Conservation (phyloP, 805 yeast species). For the Phaffomyces thermotolerans region DNA sequence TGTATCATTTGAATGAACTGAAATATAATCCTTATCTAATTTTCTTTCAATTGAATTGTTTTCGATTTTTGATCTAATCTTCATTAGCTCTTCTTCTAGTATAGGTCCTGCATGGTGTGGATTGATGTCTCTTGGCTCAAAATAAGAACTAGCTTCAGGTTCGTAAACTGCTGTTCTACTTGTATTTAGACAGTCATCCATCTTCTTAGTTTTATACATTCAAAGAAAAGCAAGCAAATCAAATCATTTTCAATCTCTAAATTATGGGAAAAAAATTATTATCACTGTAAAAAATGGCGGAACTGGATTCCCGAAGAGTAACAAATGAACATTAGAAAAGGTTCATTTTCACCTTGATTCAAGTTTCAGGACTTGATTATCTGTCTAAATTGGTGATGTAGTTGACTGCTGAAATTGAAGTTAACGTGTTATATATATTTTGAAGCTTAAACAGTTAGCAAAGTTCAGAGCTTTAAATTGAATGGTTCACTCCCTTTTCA, state of each 20-base stretch:
- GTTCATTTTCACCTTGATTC: too few species aligned
- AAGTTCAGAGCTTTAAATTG: not conserved
- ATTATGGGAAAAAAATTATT: not conserved
- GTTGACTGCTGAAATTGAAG: too few species aligned
- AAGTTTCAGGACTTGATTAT: too few species aligned
- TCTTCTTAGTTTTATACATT: not conserved
- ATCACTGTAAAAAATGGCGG: too few species aligned
- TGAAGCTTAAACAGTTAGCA: not conserved
- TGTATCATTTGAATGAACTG: not conserved
- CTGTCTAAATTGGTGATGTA: too few species aligned
- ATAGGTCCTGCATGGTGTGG: not conserved
- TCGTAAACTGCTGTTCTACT: constrained; percentile 2
- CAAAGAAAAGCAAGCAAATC: not conserved
- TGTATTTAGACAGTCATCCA: constrained; percentile 2
- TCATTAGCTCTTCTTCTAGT: not conserved
- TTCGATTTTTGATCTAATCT: not conserved
- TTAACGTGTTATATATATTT: too few species aligned
- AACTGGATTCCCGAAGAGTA: too few species aligned
- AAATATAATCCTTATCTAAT: not conserved
- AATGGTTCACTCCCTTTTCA: too few species aligned
- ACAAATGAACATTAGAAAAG: too few species aligned
- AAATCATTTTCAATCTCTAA: not conserved
- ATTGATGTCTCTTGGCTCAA: not conserved
- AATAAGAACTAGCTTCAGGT: not conserved
- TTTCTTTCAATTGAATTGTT: not conserved